Evolutionary conservation across 2,329 filamentous ascomycete species (phyloP).

Genomic region (Fusarium torulosum): DNA sequence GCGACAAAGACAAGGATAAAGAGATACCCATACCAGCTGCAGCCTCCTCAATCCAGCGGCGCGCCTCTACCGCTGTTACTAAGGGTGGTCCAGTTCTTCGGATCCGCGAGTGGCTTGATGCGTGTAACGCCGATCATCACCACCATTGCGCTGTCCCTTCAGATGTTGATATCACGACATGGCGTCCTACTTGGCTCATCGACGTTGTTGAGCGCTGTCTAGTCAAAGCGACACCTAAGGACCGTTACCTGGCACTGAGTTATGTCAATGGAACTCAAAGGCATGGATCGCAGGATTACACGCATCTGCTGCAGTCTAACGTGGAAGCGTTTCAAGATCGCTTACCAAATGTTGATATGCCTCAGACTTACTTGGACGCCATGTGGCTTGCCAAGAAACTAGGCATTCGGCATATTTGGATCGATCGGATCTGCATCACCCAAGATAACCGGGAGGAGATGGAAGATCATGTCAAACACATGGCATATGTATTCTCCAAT

Average conservation of each 20-base stretch:
- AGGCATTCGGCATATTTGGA: constrained; percentile 60
- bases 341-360: constrained; percentile 56
- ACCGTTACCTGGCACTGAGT: constrained; percentile 60
- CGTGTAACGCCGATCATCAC: constrained; percentile 58
- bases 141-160: constrained; percentile 54
- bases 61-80: constrained; percentile 50
- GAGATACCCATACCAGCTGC: constrained; percentile 28
- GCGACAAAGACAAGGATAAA: constrained; percentile 49
- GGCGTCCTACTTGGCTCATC: constrained; percentile 58
- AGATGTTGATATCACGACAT: constrained; percentile 49
- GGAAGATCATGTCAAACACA: constrained; percentile 57
- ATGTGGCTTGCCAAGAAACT: constrained; percentile 60
- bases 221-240: constrained; percentile 54
- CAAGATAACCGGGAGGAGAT: constrained; percentile 59
- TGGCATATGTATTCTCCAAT: constrained; percentile 61
- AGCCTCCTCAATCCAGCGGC: constrained; percentile 47
- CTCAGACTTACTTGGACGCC: constrained; percentile 59
- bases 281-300: constrained; percentile 44
- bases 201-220: constrained; percentile 57
- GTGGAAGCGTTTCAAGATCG: constrained; percentile 53
- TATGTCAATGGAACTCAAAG: constrained; percentile 59
- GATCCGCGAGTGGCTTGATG: constrained; percentile 59
- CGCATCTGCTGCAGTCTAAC: constrained; percentile 54
- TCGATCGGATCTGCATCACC: constrained; percentile 60
- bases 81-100: constrained; percentile 55